Percentiles rank a stretch among this genome's conserved stretches.
Conservation (phyloP, 352 stramenopile species). For the Achlya hypogyna region DNA sequence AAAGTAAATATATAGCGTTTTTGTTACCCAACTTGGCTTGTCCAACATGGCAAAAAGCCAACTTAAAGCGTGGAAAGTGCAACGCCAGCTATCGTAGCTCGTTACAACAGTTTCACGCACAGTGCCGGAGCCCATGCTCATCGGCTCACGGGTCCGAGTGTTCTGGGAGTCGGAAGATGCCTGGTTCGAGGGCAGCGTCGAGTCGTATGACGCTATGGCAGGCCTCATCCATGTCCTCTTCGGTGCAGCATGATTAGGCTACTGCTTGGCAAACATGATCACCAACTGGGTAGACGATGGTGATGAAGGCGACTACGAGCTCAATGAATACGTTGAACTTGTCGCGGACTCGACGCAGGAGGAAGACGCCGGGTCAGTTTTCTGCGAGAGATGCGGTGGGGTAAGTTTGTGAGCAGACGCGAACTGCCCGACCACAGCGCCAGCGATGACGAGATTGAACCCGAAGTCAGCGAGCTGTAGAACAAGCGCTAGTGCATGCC, state of each 20-base stretch:
- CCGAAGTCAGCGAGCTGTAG: not conserved
- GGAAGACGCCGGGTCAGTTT: no score
- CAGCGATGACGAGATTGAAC: not conserved
- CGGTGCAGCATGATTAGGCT: not conserved
- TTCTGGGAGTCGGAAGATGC: not conserved
- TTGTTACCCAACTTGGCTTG: not conserved
- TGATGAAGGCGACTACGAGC: not conserved
- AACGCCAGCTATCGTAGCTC: not conserved
- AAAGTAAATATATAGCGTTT: constrained; percentile 12
- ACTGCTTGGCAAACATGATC: not conserved
- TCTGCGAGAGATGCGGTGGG: no score
- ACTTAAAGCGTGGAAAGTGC: not conserved
- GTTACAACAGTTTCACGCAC: not conserved
- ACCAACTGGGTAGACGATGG: not conserved
- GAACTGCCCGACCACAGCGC: no score
- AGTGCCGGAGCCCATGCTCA: not conserved
- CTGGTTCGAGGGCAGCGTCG: not conserved
- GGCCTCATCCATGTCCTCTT: not conserved
- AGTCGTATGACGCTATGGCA: not conserved
- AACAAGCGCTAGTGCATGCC: not conserved
- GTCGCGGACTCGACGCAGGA: not conserved
- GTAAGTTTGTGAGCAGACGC: no score
- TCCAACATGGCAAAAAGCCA: not conserved
- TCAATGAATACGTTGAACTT: not conserved
- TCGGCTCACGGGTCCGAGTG: not conserved